A percentile compares a stretch with the other conserved stretches of the same genome.
These are phyloP conservation scores for Sphagnum magellanicum DNA, from an alignment of 228 moss, liverwort and hornwort genomes.

Conservation along the genomic window DNA sequence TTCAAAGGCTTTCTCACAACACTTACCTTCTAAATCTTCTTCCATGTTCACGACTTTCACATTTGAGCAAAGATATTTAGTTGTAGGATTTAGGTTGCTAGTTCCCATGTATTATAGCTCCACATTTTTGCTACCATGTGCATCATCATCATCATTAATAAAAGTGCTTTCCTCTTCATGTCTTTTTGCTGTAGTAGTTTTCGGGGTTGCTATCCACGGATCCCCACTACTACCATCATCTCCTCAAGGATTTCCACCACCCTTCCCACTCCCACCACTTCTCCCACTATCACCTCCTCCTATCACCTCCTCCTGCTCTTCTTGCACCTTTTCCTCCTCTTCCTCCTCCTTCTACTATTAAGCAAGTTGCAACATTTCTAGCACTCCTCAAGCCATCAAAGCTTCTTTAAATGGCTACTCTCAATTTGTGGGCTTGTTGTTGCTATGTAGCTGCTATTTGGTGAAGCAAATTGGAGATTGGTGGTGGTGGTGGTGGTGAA, in stretches of 20 bases:
- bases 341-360: neutral
- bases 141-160: neutral
- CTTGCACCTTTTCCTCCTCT: neutral
- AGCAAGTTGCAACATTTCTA: neutral
- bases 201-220: constrained; percentile 6
- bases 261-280: constrained; percentile 5
- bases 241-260: constrained; percentile 12
- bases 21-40: constrained; percentile 3
- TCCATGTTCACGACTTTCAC: constrained; percentile 30
- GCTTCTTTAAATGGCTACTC: neutral
- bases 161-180: constrained; percentile 1
- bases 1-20: neutral
- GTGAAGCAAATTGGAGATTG: no score
- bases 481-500: no score
- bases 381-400: neutral
- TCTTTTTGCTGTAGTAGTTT: constrained; percentile 1
- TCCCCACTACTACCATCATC: constrained; percentile 16
- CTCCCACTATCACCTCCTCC: constrained; percentile 2
- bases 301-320: no score
- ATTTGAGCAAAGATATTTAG: constrained; percentile 12
- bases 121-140: neutral
- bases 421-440: neutral
- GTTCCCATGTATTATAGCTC: constrained; percentile 5
- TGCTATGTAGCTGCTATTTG: no score
- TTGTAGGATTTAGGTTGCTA: constrained; percentile 15